Evolutionary conservation across 805 yeast genomes (phyloP), one percentile per base, ranked within the genome.

Genomic region (Candida quercuum): DNA sequence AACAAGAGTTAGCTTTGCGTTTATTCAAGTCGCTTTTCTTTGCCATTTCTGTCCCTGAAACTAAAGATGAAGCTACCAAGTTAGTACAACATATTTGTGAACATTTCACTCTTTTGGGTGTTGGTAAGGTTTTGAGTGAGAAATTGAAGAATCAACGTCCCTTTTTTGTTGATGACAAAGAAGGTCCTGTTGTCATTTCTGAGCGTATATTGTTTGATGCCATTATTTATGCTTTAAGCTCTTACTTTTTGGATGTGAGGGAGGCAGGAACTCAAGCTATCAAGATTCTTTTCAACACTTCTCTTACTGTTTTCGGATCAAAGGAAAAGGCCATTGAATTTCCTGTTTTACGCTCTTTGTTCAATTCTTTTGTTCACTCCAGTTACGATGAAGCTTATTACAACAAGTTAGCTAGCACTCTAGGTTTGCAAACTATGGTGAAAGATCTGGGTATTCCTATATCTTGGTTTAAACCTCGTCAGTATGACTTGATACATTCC

Each of bases 341-440:
- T 38, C 86, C 95, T 2, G 70, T 88, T 26, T 73, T 88, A 46
- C 74, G 93, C 41, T 71, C 81, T 6, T 66, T 91, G 67, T 79
- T 86, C 47, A 81, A 86, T 35, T 81, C 81, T 37, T 83, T 94
- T 51, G 79, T 93, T 31, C 99, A 94, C 54, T 75, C 86, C 32
- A 89, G 98, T 61, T 93, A 85, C 56, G 94, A 86, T 44, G 96
- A 86, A 58, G 81, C 78, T 25, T 91, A 85, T 61, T 86, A 84
- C 56, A 72, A 80, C 24, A 93, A 93, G 49, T 69, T 86, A 8
- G 97, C 97, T 7, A 97, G 98, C 28, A 80, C 91, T 27, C 54
- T 85, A 20, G 98, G 99, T 17, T 66, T 93, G 33, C 71, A 76
- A 46, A 76, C 87, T 2, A 68, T 91, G 66, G 69, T 87, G 27